phyloP scores from a whole-genome alignment of 1,139 yeast species.

The Suhomyces anneliseae region DNA sequence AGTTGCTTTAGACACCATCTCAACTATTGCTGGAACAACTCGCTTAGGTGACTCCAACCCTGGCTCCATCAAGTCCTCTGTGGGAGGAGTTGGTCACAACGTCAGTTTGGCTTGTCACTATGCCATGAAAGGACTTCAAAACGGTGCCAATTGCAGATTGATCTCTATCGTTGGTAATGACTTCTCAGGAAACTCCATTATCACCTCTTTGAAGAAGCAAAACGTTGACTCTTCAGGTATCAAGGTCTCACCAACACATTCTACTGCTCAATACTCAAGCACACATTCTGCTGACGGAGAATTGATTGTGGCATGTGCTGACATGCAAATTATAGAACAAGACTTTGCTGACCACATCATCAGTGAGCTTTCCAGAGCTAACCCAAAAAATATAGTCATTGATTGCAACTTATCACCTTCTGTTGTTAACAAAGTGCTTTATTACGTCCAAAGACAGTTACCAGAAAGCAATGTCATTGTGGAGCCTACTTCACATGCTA shows the following conservation, averaged over 20 bases:
- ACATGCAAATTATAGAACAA: constrained; percentile 67
- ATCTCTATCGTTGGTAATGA: constrained; percentile 65
- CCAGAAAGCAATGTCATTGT: constrained; percentile 42
- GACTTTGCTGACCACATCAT: constrained; percentile 43
- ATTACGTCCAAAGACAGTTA: constrained; percentile 14
- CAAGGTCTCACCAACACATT: constrained; percentile 18
- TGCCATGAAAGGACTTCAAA: constrained; percentile 13
- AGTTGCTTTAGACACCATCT: constrained; percentile 72
- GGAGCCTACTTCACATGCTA: constrained; percentile 78
- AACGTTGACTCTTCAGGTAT: constrained; percentile 46
- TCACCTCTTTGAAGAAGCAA: constrained; percentile 22
- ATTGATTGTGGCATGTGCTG: constrained; percentile 76
- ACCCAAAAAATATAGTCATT: constrained; percentile 51
- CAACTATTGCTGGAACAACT: constrained; percentile 32
- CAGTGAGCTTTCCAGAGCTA: constrained; percentile 27
- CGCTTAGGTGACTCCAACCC: constrained; percentile 70
- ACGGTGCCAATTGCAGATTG: constrained; percentile 30
- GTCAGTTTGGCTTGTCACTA: constrained; percentile 57
- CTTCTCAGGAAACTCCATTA: constrained; percentile 47
- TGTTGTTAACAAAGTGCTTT: constrained; percentile 41
- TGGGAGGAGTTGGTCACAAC: constrained; percentile 88
- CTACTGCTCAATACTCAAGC: constrained; percentile 73
- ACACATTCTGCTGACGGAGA: constrained; percentile 64
- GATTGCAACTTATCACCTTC: constrained; percentile 67
- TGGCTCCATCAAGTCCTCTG: constrained; percentile 52